phyloP scores from a whole-genome alignment of 441 rosid genomes.

The Corymbia citriodora region DNA sequence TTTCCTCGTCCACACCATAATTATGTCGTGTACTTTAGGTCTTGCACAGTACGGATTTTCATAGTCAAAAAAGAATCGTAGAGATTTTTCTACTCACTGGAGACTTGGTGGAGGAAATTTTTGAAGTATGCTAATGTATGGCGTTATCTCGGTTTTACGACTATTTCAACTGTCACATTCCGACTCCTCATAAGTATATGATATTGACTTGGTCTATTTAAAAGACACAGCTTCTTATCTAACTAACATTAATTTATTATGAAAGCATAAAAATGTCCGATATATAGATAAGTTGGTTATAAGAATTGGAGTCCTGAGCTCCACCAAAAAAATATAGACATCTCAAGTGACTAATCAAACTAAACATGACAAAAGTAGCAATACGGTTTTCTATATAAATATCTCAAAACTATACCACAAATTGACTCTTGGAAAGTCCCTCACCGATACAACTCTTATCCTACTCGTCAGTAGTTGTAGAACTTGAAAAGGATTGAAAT shows the following conservation, averaged over 20 bases:
- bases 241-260: no score
- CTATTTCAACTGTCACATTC: background rate
- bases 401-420: background rate
- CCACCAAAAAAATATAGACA: no score
- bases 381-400: no score
- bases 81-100: background rate
- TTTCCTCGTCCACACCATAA: background rate
- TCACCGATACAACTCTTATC: accelerated
- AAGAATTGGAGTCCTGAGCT: no score
- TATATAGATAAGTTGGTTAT: no score
- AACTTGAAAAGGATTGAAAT: accelerated
- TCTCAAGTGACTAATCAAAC: no score
- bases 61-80: background rate
- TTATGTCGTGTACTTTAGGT: background rate
- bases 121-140: background rate
- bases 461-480: background rate
- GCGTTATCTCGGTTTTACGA: accelerated
- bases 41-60: background rate
- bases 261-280: no score
- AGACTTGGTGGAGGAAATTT: background rate
- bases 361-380: no score
- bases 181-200: background rate
- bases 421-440: accelerated
- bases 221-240: background rate
- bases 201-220: background rate